These are phyloP conservation scores for Trichoderma simmonsii DNA, from an alignment of 2,329 filamentous ascomycete genomes.

Conservation along the genomic window DNA sequence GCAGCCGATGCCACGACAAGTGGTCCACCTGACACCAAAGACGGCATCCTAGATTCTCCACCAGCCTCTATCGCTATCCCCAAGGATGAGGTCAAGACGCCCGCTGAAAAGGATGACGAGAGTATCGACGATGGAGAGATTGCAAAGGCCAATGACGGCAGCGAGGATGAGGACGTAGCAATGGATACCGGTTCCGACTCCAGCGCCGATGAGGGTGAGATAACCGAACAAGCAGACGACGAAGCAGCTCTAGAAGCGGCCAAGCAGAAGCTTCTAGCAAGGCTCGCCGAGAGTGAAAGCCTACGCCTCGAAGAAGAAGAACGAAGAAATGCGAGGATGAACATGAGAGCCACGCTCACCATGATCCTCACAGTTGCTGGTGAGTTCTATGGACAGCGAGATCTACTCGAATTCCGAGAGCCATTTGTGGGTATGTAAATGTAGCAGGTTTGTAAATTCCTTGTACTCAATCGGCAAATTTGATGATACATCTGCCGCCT, in stretches of 20 bases:
- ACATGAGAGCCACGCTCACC: conserved; percentile 72
- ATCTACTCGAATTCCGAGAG: conserved; percentile 73
- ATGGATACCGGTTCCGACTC: conserved; percentile 43
- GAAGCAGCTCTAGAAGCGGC: conserved; percentile 45
- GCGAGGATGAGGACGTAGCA: conserved; percentile 31
- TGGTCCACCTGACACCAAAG: not conserved
- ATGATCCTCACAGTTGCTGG: conserved; percentile 88
- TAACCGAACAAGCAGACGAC: conserved; percentile 29
- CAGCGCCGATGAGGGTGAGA: conserved; percentile 38
- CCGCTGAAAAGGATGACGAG: not conserved
- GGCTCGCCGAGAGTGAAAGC: conserved; percentile 35
- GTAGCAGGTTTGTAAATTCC: not conserved
- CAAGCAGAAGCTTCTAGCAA: conserved; percentile 47
- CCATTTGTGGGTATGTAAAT: conserved; percentile 49
- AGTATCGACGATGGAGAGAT: conserved; percentile 23
- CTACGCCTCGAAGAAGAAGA: conserved; percentile 28
- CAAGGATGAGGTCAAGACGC: not conserved
- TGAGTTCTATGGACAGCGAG: conserved; percentile 85
- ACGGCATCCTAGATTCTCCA: not conserved
- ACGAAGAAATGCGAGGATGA: conserved; percentile 40
- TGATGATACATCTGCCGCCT: not conserved
- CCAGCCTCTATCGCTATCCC: not conserved
- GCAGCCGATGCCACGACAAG: not conserved
- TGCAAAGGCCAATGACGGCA: conserved; percentile 11
- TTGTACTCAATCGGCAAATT: not conserved